A percentile compares a stretch with the other conserved stretches of the same genome.
Conservation (phyloP, 2,329 filamentous ascomycete species). For the Exophiala sp. region DNA sequence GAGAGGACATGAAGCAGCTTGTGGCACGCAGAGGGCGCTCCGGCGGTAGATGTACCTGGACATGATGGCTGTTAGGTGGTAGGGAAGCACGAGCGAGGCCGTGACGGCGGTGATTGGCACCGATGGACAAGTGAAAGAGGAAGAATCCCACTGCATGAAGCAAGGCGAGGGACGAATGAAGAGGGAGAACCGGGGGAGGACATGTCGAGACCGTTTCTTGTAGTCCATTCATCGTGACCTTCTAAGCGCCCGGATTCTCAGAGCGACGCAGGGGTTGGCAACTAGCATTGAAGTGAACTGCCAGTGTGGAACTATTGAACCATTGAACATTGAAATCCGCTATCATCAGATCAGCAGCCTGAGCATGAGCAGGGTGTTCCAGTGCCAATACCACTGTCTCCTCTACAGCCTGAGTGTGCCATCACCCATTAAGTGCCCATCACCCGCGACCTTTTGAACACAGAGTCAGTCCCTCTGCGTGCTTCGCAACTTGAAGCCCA, state of each 20-base stretch:
- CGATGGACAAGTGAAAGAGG: conserved; percentile 10
- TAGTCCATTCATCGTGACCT: conserved; percentile 13
- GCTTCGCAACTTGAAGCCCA: too few relatives aligned
- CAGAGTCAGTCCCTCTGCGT: too few relatives aligned
- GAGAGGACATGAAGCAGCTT: conserved; percentile 24
- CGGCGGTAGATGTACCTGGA: conserved; percentile 26
- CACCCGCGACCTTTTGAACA: too few relatives aligned
- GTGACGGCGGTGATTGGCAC: conserved; percentile 19
- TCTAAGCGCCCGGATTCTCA: conserved; percentile 19
- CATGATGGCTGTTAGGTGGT: conserved; percentile 24
- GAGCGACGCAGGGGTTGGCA: neutral
- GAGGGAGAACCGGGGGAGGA: conserved; percentile 3
- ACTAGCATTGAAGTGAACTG: too few relatives aligned
- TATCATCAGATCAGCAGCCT: too few relatives aligned
- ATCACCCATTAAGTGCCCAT: neutral
- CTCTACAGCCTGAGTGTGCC: too few relatives aligned
- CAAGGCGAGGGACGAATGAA: conserved; percentile 18
- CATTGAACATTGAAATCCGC: too few relatives aligned
- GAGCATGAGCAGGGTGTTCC: too few relatives aligned
- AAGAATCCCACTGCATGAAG: conserved; percentile 21
- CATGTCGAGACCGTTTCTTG: too few relatives aligned
- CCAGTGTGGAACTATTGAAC: too few relatives aligned
- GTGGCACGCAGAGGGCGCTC: conserved; percentile 19
- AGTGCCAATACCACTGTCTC: too few relatives aligned
- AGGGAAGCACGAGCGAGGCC: conserved; percentile 8